A percentile compares a stretch with the other conserved stretches of the same genome.
Conservation (phyloP, 768 basidiomycete genomes). For the Boletus rex-veris region DNA sequence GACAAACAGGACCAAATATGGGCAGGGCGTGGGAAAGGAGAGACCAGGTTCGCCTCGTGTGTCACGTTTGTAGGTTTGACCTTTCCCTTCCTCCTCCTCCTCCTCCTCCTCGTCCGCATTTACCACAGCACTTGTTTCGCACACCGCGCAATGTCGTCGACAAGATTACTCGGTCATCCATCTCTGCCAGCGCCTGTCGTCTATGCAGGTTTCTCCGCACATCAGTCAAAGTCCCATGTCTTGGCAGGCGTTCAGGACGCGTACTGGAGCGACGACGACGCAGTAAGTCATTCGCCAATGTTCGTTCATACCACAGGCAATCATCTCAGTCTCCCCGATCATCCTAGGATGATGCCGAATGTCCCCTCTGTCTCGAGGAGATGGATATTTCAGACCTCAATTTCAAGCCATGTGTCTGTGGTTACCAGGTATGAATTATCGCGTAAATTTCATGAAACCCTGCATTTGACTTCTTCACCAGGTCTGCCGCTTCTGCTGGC, state of each 20-base stretch:
- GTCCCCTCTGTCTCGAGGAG: conserved; percentile 96
- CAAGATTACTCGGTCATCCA: conserved; percentile 57
- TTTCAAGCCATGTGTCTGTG: conserved; percentile 98
- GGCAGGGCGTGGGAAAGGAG: conserved; percentile 20
- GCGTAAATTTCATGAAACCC: conserved; percentile 17
- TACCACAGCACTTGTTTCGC: neutral
- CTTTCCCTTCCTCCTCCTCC: conserved; percentile 4
- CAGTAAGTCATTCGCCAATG: conserved; percentile 42
- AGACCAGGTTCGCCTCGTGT: conserved; percentile 22
- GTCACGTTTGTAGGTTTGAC: conserved; percentile 24
- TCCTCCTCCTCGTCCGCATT: conserved; percentile 17
- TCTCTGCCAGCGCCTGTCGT: conserved; percentile 72
- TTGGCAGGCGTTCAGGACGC: conserved; percentile 91
- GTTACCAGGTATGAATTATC: conserved; percentile 73
- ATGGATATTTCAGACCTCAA: conserved; percentile 99
- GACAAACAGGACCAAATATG: conserved; percentile 23
- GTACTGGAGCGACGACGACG: conserved; percentile 94
- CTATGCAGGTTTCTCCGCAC: conserved; percentile 63
- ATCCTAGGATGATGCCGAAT: conserved; percentile 90
- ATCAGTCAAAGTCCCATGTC: conserved; percentile 82
- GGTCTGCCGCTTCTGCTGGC: conserved; percentile 99
- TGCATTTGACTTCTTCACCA: conserved; percentile 32
- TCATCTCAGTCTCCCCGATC: conserved; percentile 19
- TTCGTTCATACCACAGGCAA: conserved; percentile 9
- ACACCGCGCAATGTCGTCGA: conserved; percentile 41